Base-by-base conservation (phyloP, 2,329 filamentous ascomycete species). In the Pseudocercospora macadamiae region DNA sequence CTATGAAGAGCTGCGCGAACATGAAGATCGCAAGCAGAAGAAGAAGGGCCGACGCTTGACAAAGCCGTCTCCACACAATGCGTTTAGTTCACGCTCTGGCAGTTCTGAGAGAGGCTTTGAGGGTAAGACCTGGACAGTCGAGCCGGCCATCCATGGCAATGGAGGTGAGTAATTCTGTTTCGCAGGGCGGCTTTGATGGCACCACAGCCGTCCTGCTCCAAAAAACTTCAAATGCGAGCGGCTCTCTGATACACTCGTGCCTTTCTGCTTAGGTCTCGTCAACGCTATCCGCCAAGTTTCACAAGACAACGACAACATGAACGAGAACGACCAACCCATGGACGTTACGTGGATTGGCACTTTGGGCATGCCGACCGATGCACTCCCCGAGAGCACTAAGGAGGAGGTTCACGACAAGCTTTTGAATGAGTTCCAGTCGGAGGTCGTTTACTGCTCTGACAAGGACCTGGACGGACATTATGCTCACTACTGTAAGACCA, bases 391-490 rank as follows among this genome's bases (percentile, higher is more conserved):
- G 39, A 85, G 88, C 67, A 87, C 90, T 70, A 93, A 89, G 72
- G 82, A 89, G 58, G 90, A 93, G 53, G 97, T 97, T 63, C 86
- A 91, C 64, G 89, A 95, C 71, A 86, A 85, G 56, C 78, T 97
- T 7, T 87, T 90, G 49, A 89, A 88, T 23, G 90, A 96, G 71
- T 88, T 90, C 73, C 86, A 95, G 66, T 92, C 91, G 68, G 76
- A 96, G 65, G 86, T 89, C 2, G 92, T 97, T 30, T 96, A 89
- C 73, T 89, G 90, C 74, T 89, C 86, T 61, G 93, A 97, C 77
- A 91, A 89, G 71, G 93, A 97, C 75, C 92, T 97, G 71, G 89
- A 97, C 70, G 92, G 93, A 1, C 93, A 96, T 76, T 97, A 97
- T 72, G 86, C 89, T 10, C 93, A 97, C 76, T 97, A 95, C 73